phyloP scores from a whole-genome alignment of 192 early-diverging fungal genomes.

The Irineochytrium annulatum region DNA sequence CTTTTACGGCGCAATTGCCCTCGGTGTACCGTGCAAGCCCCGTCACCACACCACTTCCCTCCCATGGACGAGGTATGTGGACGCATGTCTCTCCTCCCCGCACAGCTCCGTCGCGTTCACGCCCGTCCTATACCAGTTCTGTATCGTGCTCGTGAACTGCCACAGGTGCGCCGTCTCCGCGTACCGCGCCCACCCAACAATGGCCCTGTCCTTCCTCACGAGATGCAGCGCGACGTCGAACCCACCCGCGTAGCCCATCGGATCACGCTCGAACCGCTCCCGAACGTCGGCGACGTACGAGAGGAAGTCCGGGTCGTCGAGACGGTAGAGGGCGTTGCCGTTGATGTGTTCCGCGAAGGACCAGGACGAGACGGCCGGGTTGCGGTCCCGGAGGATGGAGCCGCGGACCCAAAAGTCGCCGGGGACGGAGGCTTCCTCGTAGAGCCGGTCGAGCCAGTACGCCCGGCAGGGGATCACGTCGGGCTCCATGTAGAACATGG shows the following conservation, averaged over 20 bases:
- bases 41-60: slow-evolving; percentile 26
- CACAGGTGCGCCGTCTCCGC: slow-evolving; percentile 19
- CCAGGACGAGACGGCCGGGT: slow-evolving; percentile 10
- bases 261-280: slow-evolving; percentile 1
- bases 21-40: no score
- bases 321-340: slow-evolving; percentile 34
- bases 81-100: neutral
- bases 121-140: slow-evolving; percentile 36
- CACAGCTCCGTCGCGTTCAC: slow-evolving; percentile 32
- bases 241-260: neutral
- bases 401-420: slow-evolving; percentile 34
- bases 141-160: slow-evolving; percentile 26
- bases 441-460: slow-evolving; percentile 29
- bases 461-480: slow-evolving; percentile 26
- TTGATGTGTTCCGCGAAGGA: slow-evolving; percentile 31
- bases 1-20: no score
- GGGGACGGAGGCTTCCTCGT: slow-evolving; percentile 24
- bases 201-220: slow-evolving; percentile 21
- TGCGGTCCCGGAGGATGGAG: slow-evolving; percentile 26
- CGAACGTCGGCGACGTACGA: slow-evolving; percentile 15
- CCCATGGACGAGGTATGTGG: slow-evolving; percentile 36
- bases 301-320: slow-evolving; percentile 15
- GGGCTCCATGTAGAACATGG: slow-evolving; percentile 37
- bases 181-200: slow-evolving; percentile 23
- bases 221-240: slow-evolving; percentile 17